Conservation (phyloP, 2,329 filamentous ascomycete genomes). For the Penicillium sp. region DNA sequence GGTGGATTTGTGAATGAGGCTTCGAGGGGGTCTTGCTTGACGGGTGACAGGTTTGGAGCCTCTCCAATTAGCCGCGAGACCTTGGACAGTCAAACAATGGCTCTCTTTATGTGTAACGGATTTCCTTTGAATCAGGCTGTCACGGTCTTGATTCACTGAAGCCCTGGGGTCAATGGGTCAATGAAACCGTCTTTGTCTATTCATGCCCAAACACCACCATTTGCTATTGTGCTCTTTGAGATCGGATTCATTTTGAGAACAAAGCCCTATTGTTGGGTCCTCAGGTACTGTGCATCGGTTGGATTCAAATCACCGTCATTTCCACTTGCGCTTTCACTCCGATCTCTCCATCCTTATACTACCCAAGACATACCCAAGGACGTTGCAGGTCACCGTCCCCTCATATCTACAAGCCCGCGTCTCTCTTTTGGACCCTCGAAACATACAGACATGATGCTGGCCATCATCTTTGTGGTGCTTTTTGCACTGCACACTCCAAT, state of each 20-base stretch:
- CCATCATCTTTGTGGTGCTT: constrained; percentile 14
- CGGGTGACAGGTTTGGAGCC: not conserved
- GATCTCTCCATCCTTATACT: not conserved
- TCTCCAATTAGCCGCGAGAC: constrained; percentile 15
- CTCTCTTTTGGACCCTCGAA: constrained; percentile 1
- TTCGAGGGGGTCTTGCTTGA: not conserved
- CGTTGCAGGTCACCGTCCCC: constrained; percentile 11
- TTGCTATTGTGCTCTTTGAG: not conserved
- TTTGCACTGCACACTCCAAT: constrained; percentile 31
- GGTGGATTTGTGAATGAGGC: constrained; percentile 11
- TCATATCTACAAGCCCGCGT: constrained; percentile 2
- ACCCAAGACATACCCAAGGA: constrained; percentile 2
- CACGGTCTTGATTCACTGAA: constrained; percentile 1
- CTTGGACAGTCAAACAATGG: not conserved
- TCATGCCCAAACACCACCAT: not conserved
- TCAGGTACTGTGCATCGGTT: not conserved
- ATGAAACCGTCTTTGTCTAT: constrained; percentile 3
- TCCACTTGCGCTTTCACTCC: not conserved
- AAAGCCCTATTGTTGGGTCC: constrained; percentile 2
- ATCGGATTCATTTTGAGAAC: constrained; percentile 1
- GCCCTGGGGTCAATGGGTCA: constrained; percentile 1
- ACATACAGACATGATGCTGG: constrained; percentile 2
- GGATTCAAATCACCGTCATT: not conserved
- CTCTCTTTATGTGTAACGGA: constrained; percentile 19
- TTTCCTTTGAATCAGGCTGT: constrained; percentile 8